Evolutionary conservation across 225 moss, liverwort and hornwort genomes (phyloP), one percentile per base, ranked within the genome.

Genomic region (Marchantia paleacea): DNA sequence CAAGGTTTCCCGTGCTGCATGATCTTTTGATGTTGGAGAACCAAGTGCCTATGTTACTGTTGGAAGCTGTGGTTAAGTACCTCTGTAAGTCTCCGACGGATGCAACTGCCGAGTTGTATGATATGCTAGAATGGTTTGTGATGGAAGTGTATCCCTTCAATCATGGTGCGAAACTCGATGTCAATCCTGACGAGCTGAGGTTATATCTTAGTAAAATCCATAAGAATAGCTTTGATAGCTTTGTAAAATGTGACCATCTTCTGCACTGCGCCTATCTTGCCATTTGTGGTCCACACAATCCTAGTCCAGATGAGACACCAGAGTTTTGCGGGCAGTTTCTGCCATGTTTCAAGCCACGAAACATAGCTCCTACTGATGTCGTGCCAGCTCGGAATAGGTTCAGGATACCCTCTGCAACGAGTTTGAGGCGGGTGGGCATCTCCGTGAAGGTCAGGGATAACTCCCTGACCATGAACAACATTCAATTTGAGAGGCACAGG

Each of bases 341-440:
- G 14, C 39, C 76, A 7, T 57, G 55, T 24, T 76, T 76, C 30
- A 51, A 11, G 24, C 51, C 3, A 10, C 6, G 52, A 52, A n/a
- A 22, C 25, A 6, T 25, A 3, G 26, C n/a, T 24, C 25, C 24
- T 0, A 49, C 16, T 0, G 57, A 57, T 12, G 2, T 12, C 13
- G 8, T 11, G 10, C 14, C 11, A 0, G 1, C 20, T 75, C 39
- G 55, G 7, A 76, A 76, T 16, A 57, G 31, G 13, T 76, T 76
- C 31, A 76, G 77, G 28, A 63, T 77, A 20, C 77, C 77, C 16
- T 77, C 77, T 62, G 77, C 77, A 39, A 77, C 77, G 20, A 77
- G 77, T 51, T 63, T 77, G 62, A 62, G 50, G 64, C 77, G 77
- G 30, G 77, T 77, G 12, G 77, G 77, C 47, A 77, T 75, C 26